These are phyloP conservation scores for Terfezia claveryi DNA, from an alignment of 495 filamentous ascomycete genomes.

Conservation along the genomic window DNA sequence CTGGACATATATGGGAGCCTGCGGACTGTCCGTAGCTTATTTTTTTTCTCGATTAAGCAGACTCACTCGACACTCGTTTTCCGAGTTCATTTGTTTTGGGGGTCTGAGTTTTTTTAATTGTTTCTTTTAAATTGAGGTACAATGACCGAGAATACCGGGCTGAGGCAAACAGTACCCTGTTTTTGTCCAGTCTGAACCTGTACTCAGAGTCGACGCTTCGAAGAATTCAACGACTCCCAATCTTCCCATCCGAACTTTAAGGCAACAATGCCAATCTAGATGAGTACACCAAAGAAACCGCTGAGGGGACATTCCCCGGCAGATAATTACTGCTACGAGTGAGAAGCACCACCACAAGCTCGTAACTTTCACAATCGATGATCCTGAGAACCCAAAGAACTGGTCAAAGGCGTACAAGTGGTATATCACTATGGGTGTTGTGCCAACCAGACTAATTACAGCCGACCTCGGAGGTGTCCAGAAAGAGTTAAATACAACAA, in stretches of 20 bases:
- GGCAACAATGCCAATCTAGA: constrained; percentile 33
- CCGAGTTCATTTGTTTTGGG: too few species aligned
- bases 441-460: too few species aligned
- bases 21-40: too few species aligned
- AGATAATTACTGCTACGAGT: constrained; percentile 30
- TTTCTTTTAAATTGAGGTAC: too few species aligned
- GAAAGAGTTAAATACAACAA: constrained; percentile 36
- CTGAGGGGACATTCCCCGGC: constrained; percentile 34
- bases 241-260: constrained; percentile 42
- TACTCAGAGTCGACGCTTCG: neutral
- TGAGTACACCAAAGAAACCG: constrained; percentile 42
- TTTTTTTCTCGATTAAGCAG: too few species aligned
- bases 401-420: constrained; percentile 42
- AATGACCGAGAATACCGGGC: too few species aligned
- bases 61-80: too few species aligned
- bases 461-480: constrained; percentile 40
- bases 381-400: constrained; percentile 47
- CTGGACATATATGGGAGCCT: too few species aligned
- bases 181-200: too few species aligned
- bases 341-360: constrained; percentile 40
- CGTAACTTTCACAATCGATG: constrained; percentile 45
- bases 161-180: too few species aligned
- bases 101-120: too few species aligned
- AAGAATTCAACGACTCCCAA: constrained; percentile 19
- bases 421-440: constrained; percentile 50